Percentiles rank a stretch among this genome's conserved stretches.
These are phyloP conservation scores for Tardiomyces blankii DNA, from an alignment of 1,139 yeast species.

Conservation along the genomic window DNA sequence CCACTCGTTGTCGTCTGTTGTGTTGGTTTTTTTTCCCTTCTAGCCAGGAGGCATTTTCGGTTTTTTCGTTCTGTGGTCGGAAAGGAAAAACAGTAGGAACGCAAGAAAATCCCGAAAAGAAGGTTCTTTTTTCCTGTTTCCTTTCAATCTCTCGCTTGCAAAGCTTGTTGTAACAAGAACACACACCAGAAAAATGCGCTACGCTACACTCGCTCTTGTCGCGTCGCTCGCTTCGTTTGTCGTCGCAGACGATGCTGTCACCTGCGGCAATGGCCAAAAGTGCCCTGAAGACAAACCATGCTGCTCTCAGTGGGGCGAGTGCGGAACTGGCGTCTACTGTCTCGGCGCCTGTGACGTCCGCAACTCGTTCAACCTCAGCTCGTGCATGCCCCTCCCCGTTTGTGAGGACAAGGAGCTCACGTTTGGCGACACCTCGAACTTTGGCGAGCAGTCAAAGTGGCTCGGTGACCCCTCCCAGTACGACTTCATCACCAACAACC, in stretches of 20 bases:
- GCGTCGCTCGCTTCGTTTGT: constrained; percentile 1
- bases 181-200: no score
- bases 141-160: no score
- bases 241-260: constrained; percentile 18
- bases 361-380: constrained; percentile 41
- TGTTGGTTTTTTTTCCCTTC: no score
- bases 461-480: constrained; percentile 56
- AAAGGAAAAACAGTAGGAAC: no score
- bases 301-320: constrained; percentile 62
- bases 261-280: constrained; percentile 37
- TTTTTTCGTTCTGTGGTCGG: no score
- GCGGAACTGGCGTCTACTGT: constrained; percentile 69
- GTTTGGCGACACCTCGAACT: constrained; percentile 14
- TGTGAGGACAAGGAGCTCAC: constrained; percentile 20
- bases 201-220: not conserved
- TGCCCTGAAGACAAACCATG: constrained; percentile 67
- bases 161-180: no score
- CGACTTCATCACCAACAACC: constrained; percentile 68
- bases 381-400: constrained; percentile 58
- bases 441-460: constrained; percentile 33
- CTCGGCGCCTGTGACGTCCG: constrained; percentile 67
- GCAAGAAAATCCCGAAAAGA: no score
- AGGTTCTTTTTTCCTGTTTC: no score
- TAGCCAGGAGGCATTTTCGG: no score
- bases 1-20: no score